Conservation (phyloP, 257 asterid species). For the Cynanchum wilfordii region DNA sequence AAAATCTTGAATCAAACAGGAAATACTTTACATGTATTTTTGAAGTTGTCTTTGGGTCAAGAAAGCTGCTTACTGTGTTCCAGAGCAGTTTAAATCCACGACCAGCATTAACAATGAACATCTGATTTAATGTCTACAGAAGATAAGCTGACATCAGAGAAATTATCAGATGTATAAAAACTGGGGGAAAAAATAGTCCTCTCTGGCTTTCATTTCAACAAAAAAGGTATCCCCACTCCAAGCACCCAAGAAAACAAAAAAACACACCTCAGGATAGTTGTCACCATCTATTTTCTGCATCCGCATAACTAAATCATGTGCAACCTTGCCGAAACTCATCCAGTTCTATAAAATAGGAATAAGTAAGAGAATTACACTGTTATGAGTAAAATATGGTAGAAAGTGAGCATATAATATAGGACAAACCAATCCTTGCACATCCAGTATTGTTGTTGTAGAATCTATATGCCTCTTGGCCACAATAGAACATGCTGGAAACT, state of each 20-base stretch:
- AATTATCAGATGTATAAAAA: conserved; percentile 18
- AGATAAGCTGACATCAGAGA: conserved; percentile 19
- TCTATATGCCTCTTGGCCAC: conserved; percentile 82
- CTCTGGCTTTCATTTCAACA: conserved; percentile 14
- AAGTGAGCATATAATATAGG: conserved; percentile 13
- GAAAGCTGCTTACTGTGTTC: conserved; percentile 78
- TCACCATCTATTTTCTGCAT: conserved; percentile 90
- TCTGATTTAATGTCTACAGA: conserved; percentile 82
- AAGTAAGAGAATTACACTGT: not conserved
- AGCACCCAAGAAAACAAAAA: not conserved
- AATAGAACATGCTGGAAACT: conserved; percentile 95
- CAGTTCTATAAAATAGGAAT: conserved; percentile 57
- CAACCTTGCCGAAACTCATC: conserved; percentile 93
- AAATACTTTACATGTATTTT: conserved; percentile 67
- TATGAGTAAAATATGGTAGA: conserved; percentile 10
- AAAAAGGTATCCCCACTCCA: conserved; percentile 15
- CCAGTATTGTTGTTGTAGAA: conserved; percentile 79
- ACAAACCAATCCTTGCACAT: conserved; percentile 92
- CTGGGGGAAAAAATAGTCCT: conserved; percentile 10
- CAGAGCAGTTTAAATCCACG: conserved; percentile 79
- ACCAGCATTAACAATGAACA: conserved; percentile 97
- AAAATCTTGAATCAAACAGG: conserved; percentile 9
- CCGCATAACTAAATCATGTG: conserved; percentile 83
- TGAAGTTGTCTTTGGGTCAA: conserved; percentile 83
- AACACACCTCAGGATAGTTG: conserved; percentile 94